Conservation (phyloP, 805 yeast species). For the Debaryomyces castellii region DNA sequence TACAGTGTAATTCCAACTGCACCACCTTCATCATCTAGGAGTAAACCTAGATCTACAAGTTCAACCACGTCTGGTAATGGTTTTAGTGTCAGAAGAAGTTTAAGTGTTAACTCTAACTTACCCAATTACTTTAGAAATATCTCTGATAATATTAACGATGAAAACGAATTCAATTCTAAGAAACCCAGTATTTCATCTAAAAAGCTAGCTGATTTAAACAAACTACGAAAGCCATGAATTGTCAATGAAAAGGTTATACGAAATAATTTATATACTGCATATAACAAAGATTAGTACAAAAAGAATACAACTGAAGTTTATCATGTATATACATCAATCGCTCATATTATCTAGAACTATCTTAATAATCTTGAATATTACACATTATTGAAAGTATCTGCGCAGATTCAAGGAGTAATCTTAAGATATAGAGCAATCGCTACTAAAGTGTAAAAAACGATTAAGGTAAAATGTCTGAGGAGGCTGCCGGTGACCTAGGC, state of each 20-base stretch:
- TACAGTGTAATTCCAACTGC: constrained; percentile 79
- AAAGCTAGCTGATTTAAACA: constrained; percentile 29
- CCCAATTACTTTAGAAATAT: background rate
- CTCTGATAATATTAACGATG: background rate
- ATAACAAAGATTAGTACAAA: background rate
- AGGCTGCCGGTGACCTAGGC: background rate
- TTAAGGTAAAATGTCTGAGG: constrained; percentile 2
- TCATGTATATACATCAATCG: background rate
- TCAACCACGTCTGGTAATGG: constrained; percentile 6
- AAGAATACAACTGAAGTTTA: background rate
- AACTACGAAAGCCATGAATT: constrained; percentile 24
- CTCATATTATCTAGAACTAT: too few species aligned
- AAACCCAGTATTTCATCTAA: constrained; percentile 17
- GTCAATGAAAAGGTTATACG: background rate
- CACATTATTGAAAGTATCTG: background rate
- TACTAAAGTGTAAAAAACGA: background rate
- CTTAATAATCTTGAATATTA: too few species aligned
- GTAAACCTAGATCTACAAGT: constrained; percentile 8
- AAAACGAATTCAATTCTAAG: constrained; percentile 4
- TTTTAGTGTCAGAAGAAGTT: constrained; percentile 28
- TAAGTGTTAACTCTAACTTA: constrained; percentile 12
- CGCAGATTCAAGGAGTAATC: background rate
- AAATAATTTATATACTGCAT: background rate
- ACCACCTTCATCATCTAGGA: constrained; percentile 41
- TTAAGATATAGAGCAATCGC: background rate